phyloP scores from a whole-genome alignment of 2,329 filamentous ascomycete species.

The Parafenestella ontariensis region DNA sequence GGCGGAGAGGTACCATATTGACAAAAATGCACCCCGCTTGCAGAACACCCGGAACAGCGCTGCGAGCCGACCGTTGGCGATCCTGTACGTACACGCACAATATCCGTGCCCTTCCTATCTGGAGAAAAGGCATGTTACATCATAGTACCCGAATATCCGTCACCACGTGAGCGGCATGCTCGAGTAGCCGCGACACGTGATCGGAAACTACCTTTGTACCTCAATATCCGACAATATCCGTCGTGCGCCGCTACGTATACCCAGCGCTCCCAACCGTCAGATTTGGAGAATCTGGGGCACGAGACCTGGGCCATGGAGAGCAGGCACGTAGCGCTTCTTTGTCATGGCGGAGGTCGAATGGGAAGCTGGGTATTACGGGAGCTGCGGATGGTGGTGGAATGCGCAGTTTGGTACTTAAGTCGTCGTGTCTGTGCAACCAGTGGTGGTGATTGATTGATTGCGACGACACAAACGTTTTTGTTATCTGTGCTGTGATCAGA shows the following conservation, averaged over 20 bases:
- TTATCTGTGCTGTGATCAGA: not conserved
- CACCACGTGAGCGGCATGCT: slow-evolving; percentile 8
- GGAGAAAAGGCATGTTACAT: not conserved
- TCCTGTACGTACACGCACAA: slow-evolving; percentile 15
- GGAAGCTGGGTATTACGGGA: slow-evolving; percentile 34
- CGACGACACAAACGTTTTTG: no score
- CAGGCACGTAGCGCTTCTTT: slow-evolving; percentile 5
- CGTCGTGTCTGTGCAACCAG: not conserved
- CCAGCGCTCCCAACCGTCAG: slow-evolving; percentile 10
- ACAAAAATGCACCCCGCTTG: no score
- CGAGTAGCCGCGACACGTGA: slow-evolving; percentile 30
- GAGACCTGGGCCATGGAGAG: slow-evolving; percentile 10
- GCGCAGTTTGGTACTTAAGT: slow-evolving; percentile 21
- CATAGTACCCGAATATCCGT: slow-evolving; percentile 26
- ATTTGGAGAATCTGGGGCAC: slow-evolving; percentile 10
- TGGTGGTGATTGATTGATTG: not conserved
- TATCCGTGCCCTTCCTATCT: slow-evolving; percentile 21
- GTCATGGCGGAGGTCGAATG: slow-evolving; percentile 1
- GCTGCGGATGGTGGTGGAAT: slow-evolving; percentile 37
- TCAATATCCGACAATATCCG: slow-evolving; percentile 35
- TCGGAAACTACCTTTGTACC: not conserved
- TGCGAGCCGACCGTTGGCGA: no score
- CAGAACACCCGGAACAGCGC: no score
- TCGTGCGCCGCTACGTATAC: slow-evolving; percentile 30
- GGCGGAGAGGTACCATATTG: no score